phyloP scores from a whole-genome alignment of 345 rosid genomes.

The Excoecaria agallocha region DNA sequence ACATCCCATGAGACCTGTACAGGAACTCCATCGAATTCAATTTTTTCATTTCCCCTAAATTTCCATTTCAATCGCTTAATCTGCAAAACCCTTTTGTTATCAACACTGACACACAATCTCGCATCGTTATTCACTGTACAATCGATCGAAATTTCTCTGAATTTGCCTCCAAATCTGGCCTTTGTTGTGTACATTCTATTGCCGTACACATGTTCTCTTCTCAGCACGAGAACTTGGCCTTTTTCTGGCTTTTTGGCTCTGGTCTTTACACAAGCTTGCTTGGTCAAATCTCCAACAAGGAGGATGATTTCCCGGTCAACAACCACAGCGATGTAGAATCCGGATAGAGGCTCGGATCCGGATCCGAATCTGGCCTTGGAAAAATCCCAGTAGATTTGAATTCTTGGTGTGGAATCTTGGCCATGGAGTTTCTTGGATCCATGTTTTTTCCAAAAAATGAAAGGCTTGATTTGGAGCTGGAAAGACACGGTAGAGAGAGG shows the following conservation, averaged over 20 bases:
- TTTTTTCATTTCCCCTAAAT: slow-evolving; percentile 81
- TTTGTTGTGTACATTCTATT: slow-evolving; percentile 57
- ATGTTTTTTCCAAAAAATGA: slow-evolving; percentile 71
- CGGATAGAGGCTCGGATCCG: slow-evolving; percentile 77
- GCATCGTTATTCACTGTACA: slow-evolving; percentile 60
- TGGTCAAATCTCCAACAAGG: slow-evolving; percentile 65
- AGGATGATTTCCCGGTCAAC: slow-evolving; percentile 66
- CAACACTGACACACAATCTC: slow-evolving; percentile 57
- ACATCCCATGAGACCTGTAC: slow-evolving; percentile 94
- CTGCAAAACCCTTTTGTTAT: slow-evolving; percentile 53
- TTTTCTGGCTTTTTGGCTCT: slow-evolving; percentile 37
- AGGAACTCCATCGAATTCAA: slow-evolving; percentile 66
- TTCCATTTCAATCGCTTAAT: slow-evolving; percentile 86
- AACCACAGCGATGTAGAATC: slow-evolving; percentile 73
- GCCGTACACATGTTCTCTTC: slow-evolving; percentile 79
- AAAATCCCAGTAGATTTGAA: slow-evolving; percentile 76
- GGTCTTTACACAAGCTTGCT: slow-evolving; percentile 58
- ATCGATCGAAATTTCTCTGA: slow-evolving; percentile 63
- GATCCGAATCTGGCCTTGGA: slow-evolving; percentile 72
- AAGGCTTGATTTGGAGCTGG: slow-evolving; percentile 64
- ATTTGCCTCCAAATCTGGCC: slow-evolving; percentile 73
- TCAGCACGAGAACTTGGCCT: slow-evolving; percentile 53
- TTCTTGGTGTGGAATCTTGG: slow-evolving; percentile 23
- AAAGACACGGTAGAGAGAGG: slow-evolving; percentile 56
- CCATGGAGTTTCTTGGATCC: slow-evolving; percentile 55